These are phyloP conservation scores for Aphanoascus verrucosus DNA, from an alignment of 2,329 filamentous ascomycete species.

Conservation along the genomic window DNA sequence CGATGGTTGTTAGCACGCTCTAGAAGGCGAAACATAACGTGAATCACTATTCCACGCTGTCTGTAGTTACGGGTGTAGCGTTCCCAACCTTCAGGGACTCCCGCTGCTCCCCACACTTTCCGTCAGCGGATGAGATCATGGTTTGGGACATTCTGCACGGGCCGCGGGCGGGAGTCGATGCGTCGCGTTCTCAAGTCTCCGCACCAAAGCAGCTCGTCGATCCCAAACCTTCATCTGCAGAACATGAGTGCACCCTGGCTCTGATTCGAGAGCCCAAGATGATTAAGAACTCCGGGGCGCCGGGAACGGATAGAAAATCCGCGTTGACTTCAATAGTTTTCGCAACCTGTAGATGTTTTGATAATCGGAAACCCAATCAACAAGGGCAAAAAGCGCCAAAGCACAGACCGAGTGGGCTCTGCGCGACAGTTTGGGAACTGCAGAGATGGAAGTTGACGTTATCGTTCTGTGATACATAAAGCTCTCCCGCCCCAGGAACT, in stretches of 20 bases:
- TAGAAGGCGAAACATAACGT: no score
- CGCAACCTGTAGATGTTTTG: not conserved
- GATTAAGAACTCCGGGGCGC: not conserved
- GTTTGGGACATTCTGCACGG: not conserved
- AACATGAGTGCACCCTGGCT: not conserved
- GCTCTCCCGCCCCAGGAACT: no score
- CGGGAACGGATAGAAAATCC: not conserved
- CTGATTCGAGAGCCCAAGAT: conserved; percentile 1
- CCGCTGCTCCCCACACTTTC: no score
- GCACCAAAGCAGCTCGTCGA: not conserved
- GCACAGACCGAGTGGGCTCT: not conserved
- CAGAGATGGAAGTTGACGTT: not conserved
- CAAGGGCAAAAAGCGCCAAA: not conserved
- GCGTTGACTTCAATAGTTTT: not conserved
- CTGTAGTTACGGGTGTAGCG: no score
- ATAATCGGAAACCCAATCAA: not conserved
- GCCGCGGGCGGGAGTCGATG: not conserved
- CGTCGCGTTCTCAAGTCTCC: no score
- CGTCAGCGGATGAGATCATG: no score
- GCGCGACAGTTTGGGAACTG: not conserved
- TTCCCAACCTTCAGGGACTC: no score
- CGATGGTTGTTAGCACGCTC: no score
- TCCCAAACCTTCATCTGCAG: not conserved
- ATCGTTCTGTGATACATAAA: conserved; percentile 6
- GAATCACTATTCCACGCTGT: no score